Conservation (phyloP, 2,329 filamentous ascomycete genomes). For the Trichoderma sp. region DNA sequence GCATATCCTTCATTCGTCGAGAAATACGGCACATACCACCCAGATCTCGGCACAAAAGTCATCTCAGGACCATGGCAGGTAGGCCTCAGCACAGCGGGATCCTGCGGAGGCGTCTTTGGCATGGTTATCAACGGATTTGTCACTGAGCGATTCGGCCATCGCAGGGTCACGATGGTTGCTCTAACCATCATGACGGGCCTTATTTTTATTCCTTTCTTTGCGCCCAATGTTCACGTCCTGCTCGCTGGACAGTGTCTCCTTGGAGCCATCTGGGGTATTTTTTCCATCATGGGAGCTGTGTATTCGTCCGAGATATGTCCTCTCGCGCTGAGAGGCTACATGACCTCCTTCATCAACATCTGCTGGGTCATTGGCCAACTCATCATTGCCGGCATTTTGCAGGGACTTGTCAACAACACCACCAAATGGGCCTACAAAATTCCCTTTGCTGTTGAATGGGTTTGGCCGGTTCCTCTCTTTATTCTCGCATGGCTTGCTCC, state of each 20-base stretch:
- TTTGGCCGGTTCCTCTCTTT: slow-evolving; percentile 25
- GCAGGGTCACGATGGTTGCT: slow-evolving; percentile 52
- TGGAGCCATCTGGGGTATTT: slow-evolving; percentile 39
- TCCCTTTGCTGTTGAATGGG: slow-evolving; percentile 28
- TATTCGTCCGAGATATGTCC: slow-evolving; percentile 42
- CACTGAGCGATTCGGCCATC: slow-evolving; percentile 23
- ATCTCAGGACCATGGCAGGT: slow-evolving; percentile 46
- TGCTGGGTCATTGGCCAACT: slow-evolving; percentile 21
- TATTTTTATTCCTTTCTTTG: slow-evolving; percentile 26
- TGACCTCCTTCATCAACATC: slow-evolving; percentile 34
- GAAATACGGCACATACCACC: slow-evolving; percentile 25
- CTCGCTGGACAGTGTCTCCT: slow-evolving; percentile 43
- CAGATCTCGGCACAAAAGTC: slow-evolving; percentile 27
- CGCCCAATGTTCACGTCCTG: slow-evolving; percentile 37
- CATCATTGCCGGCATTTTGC: slow-evolving; percentile 18
- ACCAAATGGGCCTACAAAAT: slow-evolving; percentile 26
- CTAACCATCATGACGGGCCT: slow-evolving; percentile 34
- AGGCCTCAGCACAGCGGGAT: slow-evolving; percentile 40
- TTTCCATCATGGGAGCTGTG: slow-evolving; percentile 39
- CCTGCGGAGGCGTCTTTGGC: slow-evolving; percentile 38
- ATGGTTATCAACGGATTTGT: slow-evolving; percentile 23
- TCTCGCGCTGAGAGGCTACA: slow-evolving; percentile 33
- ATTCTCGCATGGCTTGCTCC: slow-evolving; percentile 25
- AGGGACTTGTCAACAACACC: slow-evolving; percentile 19
- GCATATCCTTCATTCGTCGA: slow-evolving; percentile 33